Percentiles rank a stretch among this genome's conserved stretches.
Conservation (phyloP, 768 basidiomycete species). For the Kockovaella imperatae region DNA sequence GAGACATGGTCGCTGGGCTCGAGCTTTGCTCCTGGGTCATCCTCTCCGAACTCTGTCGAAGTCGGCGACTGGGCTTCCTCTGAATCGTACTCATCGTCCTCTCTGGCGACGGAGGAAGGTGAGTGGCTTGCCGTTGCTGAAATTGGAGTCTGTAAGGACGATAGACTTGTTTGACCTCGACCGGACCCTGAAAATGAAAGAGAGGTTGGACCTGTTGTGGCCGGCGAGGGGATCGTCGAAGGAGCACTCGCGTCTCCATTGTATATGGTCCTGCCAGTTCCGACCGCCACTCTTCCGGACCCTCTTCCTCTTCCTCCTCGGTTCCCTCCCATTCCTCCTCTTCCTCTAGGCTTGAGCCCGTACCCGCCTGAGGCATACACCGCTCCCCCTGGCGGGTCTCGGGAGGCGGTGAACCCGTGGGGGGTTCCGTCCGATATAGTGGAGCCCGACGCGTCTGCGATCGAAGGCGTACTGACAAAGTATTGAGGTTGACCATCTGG, state of each 20-base stretch:
- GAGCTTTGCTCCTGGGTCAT: no score
- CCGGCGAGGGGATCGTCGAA: background rate
- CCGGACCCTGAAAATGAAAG: background rate
- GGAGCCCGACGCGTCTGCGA: no score
- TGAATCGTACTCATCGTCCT: no score
- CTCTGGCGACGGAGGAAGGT: background rate
- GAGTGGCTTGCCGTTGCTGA: background rate
- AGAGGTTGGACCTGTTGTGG: background rate
- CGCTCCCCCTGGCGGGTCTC: conserved; percentile 33
- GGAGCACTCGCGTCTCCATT: background rate
- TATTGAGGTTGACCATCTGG: conserved; percentile 12
- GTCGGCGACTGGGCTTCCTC: no score
- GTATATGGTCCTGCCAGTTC: background rate
- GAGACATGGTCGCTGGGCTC: no score
- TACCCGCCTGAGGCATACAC: conserved; percentile 26
- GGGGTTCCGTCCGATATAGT: conserved; percentile 13
- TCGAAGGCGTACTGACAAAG: conserved; percentile 15
- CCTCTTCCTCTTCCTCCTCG: conserved; percentile 3
- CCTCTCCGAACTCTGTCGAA: no score
- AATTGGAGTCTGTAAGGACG: background rate
- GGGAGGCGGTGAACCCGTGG: conserved; percentile 36
- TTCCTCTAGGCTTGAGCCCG: conserved; percentile 13
- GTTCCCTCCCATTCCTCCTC: conserved; percentile 3
- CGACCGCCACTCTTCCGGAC: background rate
- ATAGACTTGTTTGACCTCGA: background rate